phyloP scores from a whole-genome alignment of 1,139 yeast genomes.

The Sugiyamaella novakii region DNA sequence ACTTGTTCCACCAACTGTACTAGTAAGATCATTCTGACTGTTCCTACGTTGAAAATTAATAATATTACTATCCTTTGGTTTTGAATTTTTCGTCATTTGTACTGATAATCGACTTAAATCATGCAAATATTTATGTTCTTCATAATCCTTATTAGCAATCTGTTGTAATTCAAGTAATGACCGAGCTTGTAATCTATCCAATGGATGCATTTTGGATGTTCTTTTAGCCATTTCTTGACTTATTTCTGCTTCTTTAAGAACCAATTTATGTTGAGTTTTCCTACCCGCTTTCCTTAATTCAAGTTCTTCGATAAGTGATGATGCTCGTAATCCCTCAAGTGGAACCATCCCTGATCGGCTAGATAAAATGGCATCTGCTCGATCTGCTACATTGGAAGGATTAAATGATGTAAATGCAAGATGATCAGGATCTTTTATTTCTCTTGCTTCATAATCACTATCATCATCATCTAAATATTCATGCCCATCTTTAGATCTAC shows the following conservation, averaged over 20 bases:
- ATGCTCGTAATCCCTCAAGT: conserved; percentile 25
- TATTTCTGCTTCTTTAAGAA: conserved; percentile 34
- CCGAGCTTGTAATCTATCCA: conserved; percentile 36
- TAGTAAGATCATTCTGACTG: conserved; percentile 17
- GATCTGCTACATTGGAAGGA: conserved; percentile 21
- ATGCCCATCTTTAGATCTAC: conserved; percentile 19
- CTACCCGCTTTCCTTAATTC: conserved; percentile 44
- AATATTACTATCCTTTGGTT: conserved; percentile 21
- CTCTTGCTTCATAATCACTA: conserved; percentile 14
- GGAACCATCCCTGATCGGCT: conserved; percentile 20
- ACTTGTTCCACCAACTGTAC: conserved; percentile 6
- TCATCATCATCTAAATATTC: conserved; percentile 26
- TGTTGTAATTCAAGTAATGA: conserved; percentile 41
- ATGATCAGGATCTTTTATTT: conserved; percentile 17
- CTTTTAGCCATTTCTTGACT: conserved; percentile 25
- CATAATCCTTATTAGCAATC: conserved; percentile 39
- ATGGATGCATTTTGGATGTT: conserved; percentile 36
- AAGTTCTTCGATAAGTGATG: conserved; percentile 41
- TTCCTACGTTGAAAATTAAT: conserved; percentile 17
- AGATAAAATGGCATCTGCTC: conserved; percentile 15
- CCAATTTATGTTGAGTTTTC: conserved; percentile 34
- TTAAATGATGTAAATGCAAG: conserved; percentile 21
- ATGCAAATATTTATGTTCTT: conserved; percentile 32
- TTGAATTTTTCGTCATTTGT: conserved; percentile 20
- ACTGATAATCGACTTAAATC: conserved; percentile 20